Evolutionary conservation across 768 basidiomycete species (phyloP).

Genomic region (Tylopilus plumbeoviolaceoides): DNA sequence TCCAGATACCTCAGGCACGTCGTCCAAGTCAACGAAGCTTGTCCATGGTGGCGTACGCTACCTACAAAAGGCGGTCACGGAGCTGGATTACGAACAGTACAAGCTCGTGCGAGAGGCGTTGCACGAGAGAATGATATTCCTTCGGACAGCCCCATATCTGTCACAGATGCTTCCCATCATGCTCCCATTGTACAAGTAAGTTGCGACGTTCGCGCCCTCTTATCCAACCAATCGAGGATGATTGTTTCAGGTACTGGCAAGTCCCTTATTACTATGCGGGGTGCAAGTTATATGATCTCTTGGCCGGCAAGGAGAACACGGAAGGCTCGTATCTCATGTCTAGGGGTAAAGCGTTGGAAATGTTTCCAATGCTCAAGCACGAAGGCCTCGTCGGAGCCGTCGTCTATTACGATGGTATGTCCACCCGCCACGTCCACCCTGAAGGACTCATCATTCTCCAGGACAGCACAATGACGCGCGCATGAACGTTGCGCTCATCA

Average conservation of each 20-base stretch:
- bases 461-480: constrained; percentile 98
- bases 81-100: constrained; percentile 94
- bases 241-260: constrained; percentile 75
- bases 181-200: constrained; percentile 91
- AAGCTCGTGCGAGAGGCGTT: constrained; percentile 96
- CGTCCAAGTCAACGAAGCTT: constrained; percentile 95
- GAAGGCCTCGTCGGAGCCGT: constrained; percentile 91
- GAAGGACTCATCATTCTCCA: constrained; percentile 26
- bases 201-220: not conserved
- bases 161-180: constrained; percentile 94
- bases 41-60: constrained; percentile 98
- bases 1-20: constrained; percentile 58
- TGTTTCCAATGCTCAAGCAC: constrained; percentile 94
- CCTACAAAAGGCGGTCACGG: constrained; percentile 93
- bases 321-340: constrained; percentile 93
- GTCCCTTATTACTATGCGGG: constrained; percentile 95
- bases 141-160: constrained; percentile 94
- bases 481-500: constrained; percentile 94
- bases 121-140: constrained; percentile 87
- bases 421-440: not conserved
- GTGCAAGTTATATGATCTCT: constrained; percentile 92
- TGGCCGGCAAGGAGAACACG: constrained; percentile 97
- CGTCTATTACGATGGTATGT: constrained; percentile 93
- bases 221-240: constrained; percentile 3
- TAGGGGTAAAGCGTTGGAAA: constrained; percentile 87